Evolutionary conservation across 2,329 filamentous ascomycete genomes (phyloP), one percentile per base, ranked within the genome.

Genomic region (Didymella arachidicola): DNA sequence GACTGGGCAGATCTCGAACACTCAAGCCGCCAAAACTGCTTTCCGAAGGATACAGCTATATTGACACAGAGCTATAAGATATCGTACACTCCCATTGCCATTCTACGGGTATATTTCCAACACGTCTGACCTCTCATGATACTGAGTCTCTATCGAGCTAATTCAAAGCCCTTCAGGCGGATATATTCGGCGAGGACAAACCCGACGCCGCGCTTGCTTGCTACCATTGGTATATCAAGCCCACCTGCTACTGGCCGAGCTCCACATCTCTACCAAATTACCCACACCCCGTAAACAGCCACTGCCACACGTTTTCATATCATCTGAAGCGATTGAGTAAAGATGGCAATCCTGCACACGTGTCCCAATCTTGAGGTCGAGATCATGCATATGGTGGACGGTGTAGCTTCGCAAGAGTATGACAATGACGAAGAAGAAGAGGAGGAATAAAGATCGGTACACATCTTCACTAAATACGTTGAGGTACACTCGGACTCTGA

Each of bases 21-120:
- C 27, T 38, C 53, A 57, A n/a, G 25, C 58, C 26, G 30, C 10
- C 30, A 12, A 32, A 32, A 32, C 8, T 2, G 10, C 30, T 11
- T 4, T 12, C 30, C 8, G 12, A 32, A 10, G 25, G 4, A 30
- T 25, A 45, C n/a, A 43, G 58, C 2, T 57, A 58, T 7, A 22
- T 59, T 2, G 46, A 53, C 25, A 25, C 34, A 22, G 16, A 34
- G 8, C 63, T 62, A 2, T 65, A 69, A 10, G 66, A 62, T 4
- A 61, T 51, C 0, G 64, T 62, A 27, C 59, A 18, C 0, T 70
- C 70, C 56, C 65, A 60, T 54, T 67, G 68, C 32, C 58, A 62
- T 7, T 69, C 67, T 0, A 48, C 27, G 57, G 55, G 64, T 66
- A 38, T 6, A 53, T 57, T 22, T 11, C 4, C 8, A 32, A 30